phyloP scores from a whole-genome alignment of 305 asterid genomes.

The Plantago coronopus region DNA sequence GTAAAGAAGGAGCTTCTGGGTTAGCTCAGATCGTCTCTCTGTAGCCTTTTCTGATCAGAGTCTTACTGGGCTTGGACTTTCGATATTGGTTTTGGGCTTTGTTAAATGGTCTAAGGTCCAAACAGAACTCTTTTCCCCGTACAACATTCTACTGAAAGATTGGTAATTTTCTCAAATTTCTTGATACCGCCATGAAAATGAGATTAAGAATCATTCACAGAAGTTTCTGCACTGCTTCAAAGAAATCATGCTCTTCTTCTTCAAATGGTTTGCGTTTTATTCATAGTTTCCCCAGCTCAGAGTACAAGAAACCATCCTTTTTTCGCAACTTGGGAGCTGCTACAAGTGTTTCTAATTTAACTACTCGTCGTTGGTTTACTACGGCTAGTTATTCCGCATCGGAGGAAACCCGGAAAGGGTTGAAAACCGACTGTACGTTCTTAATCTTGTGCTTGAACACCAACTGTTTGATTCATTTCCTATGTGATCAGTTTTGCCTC shows the following conservation, averaged over 20 bases:
- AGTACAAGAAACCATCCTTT: slow-evolving; percentile 19
- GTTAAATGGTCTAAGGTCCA: too few species aligned
- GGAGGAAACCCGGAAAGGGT: slow-evolving; percentile 17
- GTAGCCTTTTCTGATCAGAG: too few species aligned
- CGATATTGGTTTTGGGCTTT: too few species aligned
- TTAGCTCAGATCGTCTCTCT: too few species aligned
- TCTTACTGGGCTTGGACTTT: too few species aligned
- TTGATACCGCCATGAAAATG: slow-evolving; percentile 20
- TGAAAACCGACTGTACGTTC: background rate
- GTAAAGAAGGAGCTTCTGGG: too few species aligned
- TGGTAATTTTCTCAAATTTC: too few species aligned
- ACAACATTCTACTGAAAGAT: too few species aligned
- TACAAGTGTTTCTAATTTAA: slow-evolving; percentile 15
- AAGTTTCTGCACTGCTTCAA: slow-evolving; percentile 11
- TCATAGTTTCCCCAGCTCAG: slow-evolving; percentile 23
- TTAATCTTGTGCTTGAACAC: slow-evolving; percentile 20
- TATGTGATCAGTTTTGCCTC: slow-evolving; percentile 3
- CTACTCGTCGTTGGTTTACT: slow-evolving; percentile 32
- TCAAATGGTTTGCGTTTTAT: slow-evolving; percentile 21
- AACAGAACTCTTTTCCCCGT: too few species aligned
- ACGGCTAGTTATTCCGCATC: slow-evolving; percentile 26
- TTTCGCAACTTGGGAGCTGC: slow-evolving; percentile 15
- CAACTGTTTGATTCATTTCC: slow-evolving; percentile 45
- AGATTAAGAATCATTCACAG: slow-evolving; percentile 29
- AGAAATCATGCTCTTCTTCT: slow-evolving; percentile 16